Conservation (phyloP, 2,329 filamentous ascomycete genomes). For the Dactylellina sp. region DNA sequence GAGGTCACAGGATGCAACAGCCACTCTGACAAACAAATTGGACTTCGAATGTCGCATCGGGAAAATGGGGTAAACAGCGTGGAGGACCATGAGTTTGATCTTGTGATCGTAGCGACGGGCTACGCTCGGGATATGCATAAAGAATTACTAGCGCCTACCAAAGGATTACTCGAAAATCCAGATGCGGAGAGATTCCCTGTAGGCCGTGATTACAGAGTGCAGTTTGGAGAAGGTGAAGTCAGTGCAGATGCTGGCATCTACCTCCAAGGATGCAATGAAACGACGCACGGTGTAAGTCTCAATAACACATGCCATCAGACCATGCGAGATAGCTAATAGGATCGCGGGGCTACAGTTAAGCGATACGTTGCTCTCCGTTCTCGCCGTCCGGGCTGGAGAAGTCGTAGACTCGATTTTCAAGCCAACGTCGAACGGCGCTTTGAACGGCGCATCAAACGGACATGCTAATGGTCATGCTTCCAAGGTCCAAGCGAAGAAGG, state of each 20-base stretch:
- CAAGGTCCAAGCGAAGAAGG: constrained; percentile 39
- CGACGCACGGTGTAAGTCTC: constrained; percentile 85
- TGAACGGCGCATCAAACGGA: constrained; percentile 31
- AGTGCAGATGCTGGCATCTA: constrained; percentile 82
- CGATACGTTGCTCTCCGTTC: constrained; percentile 82
- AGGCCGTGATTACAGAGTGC: constrained; percentile 80
- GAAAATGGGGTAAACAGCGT: constrained; percentile 64
- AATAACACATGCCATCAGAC: too few species aligned
- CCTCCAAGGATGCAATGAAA: constrained; percentile 94
- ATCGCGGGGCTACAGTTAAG: constrained; percentile 71
- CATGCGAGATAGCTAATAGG: background rate
- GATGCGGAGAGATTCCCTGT: constrained; percentile 72
- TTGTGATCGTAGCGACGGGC: constrained; percentile 87
- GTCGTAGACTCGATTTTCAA: constrained; percentile 79
- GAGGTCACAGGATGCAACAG: constrained; percentile 74
- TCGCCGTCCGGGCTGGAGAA: constrained; percentile 80
- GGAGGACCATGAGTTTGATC: constrained; percentile 73
- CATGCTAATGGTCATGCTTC: constrained; percentile 32
- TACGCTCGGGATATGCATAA: constrained; percentile 84
- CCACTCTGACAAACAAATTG: constrained; percentile 64
- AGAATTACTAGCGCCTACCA: constrained; percentile 76
- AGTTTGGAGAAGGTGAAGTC: constrained; percentile 76
- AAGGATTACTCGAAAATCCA: constrained; percentile 71
- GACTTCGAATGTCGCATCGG: constrained; percentile 69
- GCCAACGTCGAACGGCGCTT: constrained; percentile 17